A percentile compares a stretch with the other conserved stretches of the same genome.
Evolutionary conservation across 495 filamentous ascomycete genomes (phyloP).

Genomic region (Penicillium cosmopolitanum): DNA sequence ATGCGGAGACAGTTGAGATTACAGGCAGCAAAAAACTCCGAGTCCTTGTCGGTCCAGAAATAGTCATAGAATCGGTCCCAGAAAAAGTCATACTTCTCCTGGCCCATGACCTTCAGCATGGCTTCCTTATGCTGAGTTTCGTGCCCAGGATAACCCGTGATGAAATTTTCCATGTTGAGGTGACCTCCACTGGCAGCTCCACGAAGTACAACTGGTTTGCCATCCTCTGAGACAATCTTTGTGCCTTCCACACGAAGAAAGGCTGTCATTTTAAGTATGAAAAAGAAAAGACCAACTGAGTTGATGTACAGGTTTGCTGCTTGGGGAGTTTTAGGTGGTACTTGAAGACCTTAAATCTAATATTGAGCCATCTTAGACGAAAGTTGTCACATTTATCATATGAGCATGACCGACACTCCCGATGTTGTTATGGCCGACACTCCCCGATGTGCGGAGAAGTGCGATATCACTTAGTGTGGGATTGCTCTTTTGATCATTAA

Average conservation of each 20-base stretch:
- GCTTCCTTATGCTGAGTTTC: constrained; percentile 59
- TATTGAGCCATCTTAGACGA: too few species aligned
- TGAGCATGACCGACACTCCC: too few species aligned
- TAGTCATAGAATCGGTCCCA: constrained; percentile 60
- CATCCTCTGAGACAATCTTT: constrained; percentile 51
- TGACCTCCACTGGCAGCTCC: constrained; percentile 50
- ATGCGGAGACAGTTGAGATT: constrained; percentile 67
- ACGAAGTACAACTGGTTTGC: constrained; percentile 50
- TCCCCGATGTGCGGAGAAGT: too few species aligned
- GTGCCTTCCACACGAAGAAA: constrained; percentile 50
- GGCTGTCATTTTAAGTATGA: constrained; percentile 32
- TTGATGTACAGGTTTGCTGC: too few species aligned
- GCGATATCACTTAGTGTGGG: too few species aligned
- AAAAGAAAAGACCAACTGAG: background rate
- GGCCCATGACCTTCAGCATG: constrained; percentile 57
- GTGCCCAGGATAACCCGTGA: constrained; percentile 66
- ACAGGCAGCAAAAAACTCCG: constrained; percentile 59
- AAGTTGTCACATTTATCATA: too few species aligned
- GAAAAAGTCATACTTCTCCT: constrained; percentile 51
- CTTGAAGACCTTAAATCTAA: too few species aligned
- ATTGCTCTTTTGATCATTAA: too few species aligned
- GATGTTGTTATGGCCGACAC: too few species aligned
- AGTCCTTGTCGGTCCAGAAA: constrained; percentile 65
- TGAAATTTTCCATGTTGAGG: constrained; percentile 67
- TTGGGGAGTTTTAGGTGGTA: too few species aligned